Evolutionary conservation across 352 stramenopile genomes (phyloP).

Genomic region (Pythium brassicae): DNA sequence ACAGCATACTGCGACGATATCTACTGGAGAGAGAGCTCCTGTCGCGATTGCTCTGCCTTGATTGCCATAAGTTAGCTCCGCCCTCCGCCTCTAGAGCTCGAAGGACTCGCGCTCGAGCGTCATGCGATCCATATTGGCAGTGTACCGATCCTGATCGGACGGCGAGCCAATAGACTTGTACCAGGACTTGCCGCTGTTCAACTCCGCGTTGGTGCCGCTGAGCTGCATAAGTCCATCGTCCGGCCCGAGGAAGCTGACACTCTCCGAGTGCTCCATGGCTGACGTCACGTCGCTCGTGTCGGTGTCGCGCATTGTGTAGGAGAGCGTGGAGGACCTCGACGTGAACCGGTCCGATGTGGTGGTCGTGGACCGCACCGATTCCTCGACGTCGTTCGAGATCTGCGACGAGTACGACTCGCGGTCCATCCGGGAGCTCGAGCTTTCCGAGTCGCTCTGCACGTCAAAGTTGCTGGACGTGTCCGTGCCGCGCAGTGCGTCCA

Average conservation of each 20-base stretch:
- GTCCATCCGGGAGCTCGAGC: neutral
- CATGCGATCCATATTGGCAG: constrained; percentile 22
- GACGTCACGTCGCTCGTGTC: constrained; percentile 5
- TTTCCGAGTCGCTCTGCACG: constrained; percentile 8
- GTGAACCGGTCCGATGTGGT: constrained; percentile 10
- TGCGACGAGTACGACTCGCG: constrained; percentile 8
- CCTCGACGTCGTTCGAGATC: constrained; percentile 9
- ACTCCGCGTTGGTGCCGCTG: neutral
- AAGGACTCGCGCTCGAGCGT: constrained; percentile 52
- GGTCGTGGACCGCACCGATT: neutral
- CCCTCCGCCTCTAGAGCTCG: constrained; percentile 39
- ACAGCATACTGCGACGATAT: constrained; percentile 3
- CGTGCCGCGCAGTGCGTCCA: constrained; percentile 5
- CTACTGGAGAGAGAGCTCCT: constrained; percentile 1
- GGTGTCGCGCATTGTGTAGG: neutral
- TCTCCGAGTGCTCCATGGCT: constrained; percentile 6
- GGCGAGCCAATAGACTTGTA: constrained; percentile 61
- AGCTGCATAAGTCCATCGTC: neutral
- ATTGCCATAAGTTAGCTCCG: constrained; percentile 9
- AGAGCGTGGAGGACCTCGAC: constrained; percentile 3
- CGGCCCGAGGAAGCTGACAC: neutral
- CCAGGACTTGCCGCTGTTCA: constrained; percentile 22
- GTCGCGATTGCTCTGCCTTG: neutral
- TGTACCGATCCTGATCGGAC: constrained; percentile 30
- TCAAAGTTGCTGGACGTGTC: constrained; percentile 2